Conservation (phyloP, 2,329 filamentous ascomycete genomes). For the Colletotrichum truncatum region DNA sequence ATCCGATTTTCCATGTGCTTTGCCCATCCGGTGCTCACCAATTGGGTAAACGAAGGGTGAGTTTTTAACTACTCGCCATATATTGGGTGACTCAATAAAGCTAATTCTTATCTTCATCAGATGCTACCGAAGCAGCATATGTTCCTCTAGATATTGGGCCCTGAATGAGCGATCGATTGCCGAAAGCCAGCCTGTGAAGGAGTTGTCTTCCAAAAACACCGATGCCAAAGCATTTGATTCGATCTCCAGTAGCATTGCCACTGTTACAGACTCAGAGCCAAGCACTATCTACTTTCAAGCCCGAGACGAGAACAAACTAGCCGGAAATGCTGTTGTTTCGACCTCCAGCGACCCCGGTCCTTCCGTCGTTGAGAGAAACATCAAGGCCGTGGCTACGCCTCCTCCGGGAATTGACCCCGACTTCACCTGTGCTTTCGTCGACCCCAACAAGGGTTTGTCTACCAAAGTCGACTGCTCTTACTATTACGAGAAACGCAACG, state of each 20-base stretch:
- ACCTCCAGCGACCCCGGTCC: not conserved
- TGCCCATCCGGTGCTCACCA: not conserved
- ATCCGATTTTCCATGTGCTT: conserved; percentile 8
- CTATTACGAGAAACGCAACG: not conserved
- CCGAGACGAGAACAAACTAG: too few relatives aligned
- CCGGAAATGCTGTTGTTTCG: too few relatives aligned
- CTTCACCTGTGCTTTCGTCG: not conserved
- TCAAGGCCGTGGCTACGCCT: not conserved
- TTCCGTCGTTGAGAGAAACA: not conserved
- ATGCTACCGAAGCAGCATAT: conserved; percentile 17
- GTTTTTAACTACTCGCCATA: accelerated
- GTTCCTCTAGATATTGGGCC: not conserved
- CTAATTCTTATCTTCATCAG: not conserved
- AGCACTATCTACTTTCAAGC: too few relatives aligned
- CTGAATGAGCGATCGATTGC: not conserved
- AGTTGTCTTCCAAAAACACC: not conserved
- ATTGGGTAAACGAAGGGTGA: conserved; percentile 12
- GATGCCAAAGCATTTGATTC: too few relatives aligned
- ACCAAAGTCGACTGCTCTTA: not conserved
- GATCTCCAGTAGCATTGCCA: too few relatives aligned
- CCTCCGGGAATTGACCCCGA: not conserved
- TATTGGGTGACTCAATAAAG: not conserved
- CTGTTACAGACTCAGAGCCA: too few relatives aligned
- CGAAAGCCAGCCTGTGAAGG: not conserved
- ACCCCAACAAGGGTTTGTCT: not conserved